phyloP scores from a whole-genome alignment of 192 early-diverging fungal genomes.

The Umbelopsis isabellina region DNA sequence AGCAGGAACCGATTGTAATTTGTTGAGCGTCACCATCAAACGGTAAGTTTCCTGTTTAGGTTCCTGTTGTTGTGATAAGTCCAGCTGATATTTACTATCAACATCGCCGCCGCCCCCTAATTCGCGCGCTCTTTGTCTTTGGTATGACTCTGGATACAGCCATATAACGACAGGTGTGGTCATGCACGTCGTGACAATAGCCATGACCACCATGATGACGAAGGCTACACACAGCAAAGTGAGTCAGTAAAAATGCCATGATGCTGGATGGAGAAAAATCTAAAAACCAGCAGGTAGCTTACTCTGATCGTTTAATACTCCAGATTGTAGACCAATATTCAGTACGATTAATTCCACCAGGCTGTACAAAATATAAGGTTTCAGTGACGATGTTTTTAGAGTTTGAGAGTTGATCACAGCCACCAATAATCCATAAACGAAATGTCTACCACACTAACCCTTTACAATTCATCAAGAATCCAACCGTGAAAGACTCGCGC shows the following conservation, averaged over 20 bases:
- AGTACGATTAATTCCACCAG: conserved; percentile 95
- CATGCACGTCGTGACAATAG: conserved; percentile 85
- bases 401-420: neutral
- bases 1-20: conserved; percentile 65
- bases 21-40: conserved; percentile 64
- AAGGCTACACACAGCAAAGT: conserved; percentile 49
- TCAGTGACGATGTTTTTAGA: conserved; percentile 2
- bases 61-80: conserved; percentile 22
- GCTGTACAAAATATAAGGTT: conserved; percentile 42
- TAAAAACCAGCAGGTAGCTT: conserved; percentile 23
- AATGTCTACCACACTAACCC: conserved; percentile 47
- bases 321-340: conserved; percentile 87
- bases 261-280: no score
- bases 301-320: conserved; percentile 72
- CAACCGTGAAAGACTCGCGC: conserved; percentile 86
- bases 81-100: conserved; percentile 23
- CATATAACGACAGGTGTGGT: conserved; percentile 77
- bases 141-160: conserved; percentile 76
- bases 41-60: conserved; percentile 23
- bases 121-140: conserved; percentile 36
- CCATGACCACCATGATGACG: conserved; percentile 80
- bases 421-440: neutral
- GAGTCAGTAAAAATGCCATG: no score
- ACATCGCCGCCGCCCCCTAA: neutral
- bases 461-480: conserved; percentile 95